Base-by-base conservation (phyloP, 768 basidiomycete genomes). In the Clitopilus hobsonii region DNA sequence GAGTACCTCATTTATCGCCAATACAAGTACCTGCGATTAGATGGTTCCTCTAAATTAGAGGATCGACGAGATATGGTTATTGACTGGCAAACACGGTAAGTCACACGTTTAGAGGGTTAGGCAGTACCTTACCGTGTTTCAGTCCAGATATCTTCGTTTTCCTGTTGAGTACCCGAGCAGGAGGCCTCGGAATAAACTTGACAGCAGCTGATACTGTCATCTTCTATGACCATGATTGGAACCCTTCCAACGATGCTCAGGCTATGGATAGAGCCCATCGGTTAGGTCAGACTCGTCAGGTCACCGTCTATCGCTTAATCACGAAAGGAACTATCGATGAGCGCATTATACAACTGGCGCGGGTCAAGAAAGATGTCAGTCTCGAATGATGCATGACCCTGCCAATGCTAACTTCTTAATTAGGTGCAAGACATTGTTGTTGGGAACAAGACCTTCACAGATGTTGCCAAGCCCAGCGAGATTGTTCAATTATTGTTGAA, bases 351-450 rank as follows among this genome's bases (percentile, higher is more conserved):
- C 92, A 96, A 70, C 78, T 99, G 52, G 95, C 97, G 4, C 83
- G 96, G 49, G 93, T 94, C 55, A 97, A 97, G 77, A 97, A 97
- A 84, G 94, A 97, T 65, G 94, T 92, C 63, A 65, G 83, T 71
- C 10, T 50, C 30, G 6, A 6, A 22, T 29, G 38, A 13, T 26
- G 32, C 32, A 52, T 38, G 49, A 52, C 54, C 18, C 20, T 28
- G 13, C 54, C 28, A 55, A 3, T 4, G 52, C 52, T 58, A 55
- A 38, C 55, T 24, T 47, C 30, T 30, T 51, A 29, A 53, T 20
- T 55, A 95, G 93, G 95, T 98, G 4, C 97, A 98, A 84, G 97
- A 99, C 63, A 96, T 98, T 56, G 97, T 99, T 52, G 97, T 99
- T 6, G 97, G 97, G 52, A 95, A 91, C 73, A 98, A 97, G 71